phyloP scores from a whole-genome alignment of 345 rosid species.

The Citrus sp. region DNA sequence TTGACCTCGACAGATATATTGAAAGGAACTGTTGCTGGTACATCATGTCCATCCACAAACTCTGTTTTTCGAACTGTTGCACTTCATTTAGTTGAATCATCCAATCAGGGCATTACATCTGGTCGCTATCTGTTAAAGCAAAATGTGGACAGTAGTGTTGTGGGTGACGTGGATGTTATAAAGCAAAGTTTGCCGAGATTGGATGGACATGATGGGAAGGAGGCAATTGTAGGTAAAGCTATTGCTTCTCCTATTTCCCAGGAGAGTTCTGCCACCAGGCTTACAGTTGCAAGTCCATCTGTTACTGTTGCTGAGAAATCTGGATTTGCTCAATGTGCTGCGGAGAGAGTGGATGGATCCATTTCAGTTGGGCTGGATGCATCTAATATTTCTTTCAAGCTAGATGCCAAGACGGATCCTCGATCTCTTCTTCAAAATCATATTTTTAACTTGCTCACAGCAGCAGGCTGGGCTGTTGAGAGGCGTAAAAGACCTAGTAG shows the following conservation, averaged over 20 bases:
- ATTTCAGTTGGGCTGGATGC: slow-evolving; percentile 24
- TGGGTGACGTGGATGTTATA: slow-evolving; percentile 24
- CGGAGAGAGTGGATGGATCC: slow-evolving; percentile 30
- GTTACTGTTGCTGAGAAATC: slow-evolving; percentile 27
- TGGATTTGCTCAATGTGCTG: slow-evolving; percentile 26
- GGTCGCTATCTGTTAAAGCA: slow-evolving; percentile 53
- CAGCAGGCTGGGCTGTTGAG: slow-evolving; percentile 68
- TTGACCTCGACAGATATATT: slow-evolving; percentile 10
- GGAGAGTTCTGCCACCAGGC: slow-evolving; percentile 59
- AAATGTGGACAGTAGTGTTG: slow-evolving; percentile 25
- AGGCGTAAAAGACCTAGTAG: slow-evolving; percentile 54
- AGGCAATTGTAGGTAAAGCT: slow-evolving; percentile 35
- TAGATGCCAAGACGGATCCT: slow-evolving; percentile 57
- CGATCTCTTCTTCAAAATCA: slow-evolving; percentile 67
- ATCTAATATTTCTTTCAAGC: slow-evolving; percentile 29
- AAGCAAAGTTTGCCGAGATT: slow-evolving; percentile 23
- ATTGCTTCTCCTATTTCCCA: slow-evolving; percentile 73
- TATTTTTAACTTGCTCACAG: slow-evolving; percentile 43
- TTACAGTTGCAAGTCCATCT: slow-evolving; percentile 40
- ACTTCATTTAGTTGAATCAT: slow-evolving; percentile 61
- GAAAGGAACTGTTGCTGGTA: slow-evolving; percentile 12
- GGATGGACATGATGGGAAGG: slow-evolving; percentile 34
- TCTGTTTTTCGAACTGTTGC: slow-evolving; percentile 26
- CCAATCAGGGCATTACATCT: slow-evolving; percentile 51
- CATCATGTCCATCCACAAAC: slow-evolving; percentile 24